Evolutionary conservation across 2,329 filamentous ascomycete species (phyloP).

Genomic region (Fusarium robinianum): DNA sequence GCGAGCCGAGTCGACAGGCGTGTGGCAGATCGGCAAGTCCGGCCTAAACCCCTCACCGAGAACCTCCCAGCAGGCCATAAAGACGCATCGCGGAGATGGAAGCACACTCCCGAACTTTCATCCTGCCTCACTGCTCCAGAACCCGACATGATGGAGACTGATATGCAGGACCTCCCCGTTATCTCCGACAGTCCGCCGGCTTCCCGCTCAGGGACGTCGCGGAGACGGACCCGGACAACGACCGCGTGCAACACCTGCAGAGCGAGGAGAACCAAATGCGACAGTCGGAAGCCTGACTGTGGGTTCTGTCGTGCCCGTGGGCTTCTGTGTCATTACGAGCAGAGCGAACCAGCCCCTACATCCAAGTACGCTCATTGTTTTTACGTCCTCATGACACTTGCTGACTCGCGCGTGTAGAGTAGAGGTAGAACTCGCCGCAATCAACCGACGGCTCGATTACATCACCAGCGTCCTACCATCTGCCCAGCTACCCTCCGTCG

Average conservation of each 20-base stretch:
- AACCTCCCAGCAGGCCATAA: slow-evolving; percentile 2
- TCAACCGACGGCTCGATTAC: slow-evolving; percentile 3
- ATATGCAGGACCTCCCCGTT: neutral
- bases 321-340: neutral
- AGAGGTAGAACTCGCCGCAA: slow-evolving; percentile 1
- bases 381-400: neutral
- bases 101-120: neutral
- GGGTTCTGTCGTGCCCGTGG: slow-evolving; percentile 1
- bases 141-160: neutral
- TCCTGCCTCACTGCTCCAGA: neutral
- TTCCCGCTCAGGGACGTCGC: neutral
- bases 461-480: slow-evolving; percentile 2
- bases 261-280: slow-evolving; percentile 2
- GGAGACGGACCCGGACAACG: neutral
- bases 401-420: neutral
- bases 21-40: neutral
- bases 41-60: slow-evolving; percentile 1
- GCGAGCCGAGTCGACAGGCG: no score
- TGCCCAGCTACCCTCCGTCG: neutral
- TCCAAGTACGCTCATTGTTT: neutral
- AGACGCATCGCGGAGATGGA: slow-evolving; percentile 2
- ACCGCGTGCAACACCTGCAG: slow-evolving; percentile 1
- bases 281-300: slow-evolving; percentile 3
- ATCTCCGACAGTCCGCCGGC: neutral
- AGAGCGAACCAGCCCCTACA: slow-evolving; percentile 2